A percentile compares a stretch with the other conserved stretches of the same genome.
Conservation (phyloP, 495 filamentous ascomycete species). For the Neurospora sublineolata region DNA sequence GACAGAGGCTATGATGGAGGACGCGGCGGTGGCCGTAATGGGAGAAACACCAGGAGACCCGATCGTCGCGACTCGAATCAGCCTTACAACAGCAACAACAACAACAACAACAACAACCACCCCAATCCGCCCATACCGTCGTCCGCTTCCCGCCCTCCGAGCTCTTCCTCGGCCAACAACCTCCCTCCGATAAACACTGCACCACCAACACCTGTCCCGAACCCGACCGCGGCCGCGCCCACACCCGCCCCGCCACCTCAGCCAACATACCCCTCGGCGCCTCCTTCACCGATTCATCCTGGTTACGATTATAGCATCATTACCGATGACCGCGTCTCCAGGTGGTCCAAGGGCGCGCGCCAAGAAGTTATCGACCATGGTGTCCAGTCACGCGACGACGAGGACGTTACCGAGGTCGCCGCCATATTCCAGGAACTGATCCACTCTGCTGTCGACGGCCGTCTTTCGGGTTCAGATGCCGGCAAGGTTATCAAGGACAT, state of each 20-base stretch:
- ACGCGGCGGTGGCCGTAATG: constrained; percentile 24
- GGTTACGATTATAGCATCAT: constrained; percentile 38
- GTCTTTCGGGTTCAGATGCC: constrained; percentile 52
- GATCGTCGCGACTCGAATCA: constrained; percentile 36
- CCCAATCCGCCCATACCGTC: constrained; percentile 24
- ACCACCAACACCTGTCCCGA: not conserved
- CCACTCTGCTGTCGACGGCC: constrained; percentile 55
- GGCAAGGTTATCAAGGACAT: constrained; percentile 68
- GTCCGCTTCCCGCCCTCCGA: constrained; percentile 29
- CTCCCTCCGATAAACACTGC: constrained; percentile 6
- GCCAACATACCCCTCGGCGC: constrained; percentile 1
- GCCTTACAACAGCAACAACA: constrained; percentile 5
- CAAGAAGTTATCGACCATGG: constrained; percentile 41
- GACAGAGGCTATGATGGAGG: constrained; percentile 35
- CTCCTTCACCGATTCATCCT: constrained; percentile 17
- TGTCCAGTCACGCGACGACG: constrained; percentile 45
- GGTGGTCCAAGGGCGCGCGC: constrained; percentile 38
- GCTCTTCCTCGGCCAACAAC: constrained; percentile 29
- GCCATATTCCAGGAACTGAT: constrained; percentile 79
- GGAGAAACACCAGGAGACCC: constrained; percentile 26
- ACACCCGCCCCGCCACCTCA: constrained; percentile 9
- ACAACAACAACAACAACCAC: not conserved
- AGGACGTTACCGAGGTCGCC: constrained; percentile 54
- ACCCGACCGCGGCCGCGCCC: constrained; percentile 9
- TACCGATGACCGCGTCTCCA: constrained; percentile 33